Evolutionary conservation across 108 stramenopile species (phyloP).

Genomic region (Discostella stelligeroides): DNA sequence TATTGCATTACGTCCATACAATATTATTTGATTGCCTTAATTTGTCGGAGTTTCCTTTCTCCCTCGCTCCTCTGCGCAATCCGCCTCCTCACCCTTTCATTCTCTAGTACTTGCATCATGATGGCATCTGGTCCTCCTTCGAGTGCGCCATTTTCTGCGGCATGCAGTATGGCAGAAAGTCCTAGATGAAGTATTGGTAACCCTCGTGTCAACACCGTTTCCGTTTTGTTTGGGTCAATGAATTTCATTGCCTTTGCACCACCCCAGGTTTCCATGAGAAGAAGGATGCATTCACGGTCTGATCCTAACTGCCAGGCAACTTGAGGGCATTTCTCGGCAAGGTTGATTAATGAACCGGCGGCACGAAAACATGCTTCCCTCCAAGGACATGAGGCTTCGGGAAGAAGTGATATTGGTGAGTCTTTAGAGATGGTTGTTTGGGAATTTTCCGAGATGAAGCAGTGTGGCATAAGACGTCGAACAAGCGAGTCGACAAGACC

Average conservation of each 20-base stretch:
- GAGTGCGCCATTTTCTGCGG: slow-evolving; percentile 32
- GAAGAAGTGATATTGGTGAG: slow-evolving; percentile 3
- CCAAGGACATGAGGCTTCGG: slow-evolving; percentile 42
- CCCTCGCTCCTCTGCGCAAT: slow-evolving; percentile 49
- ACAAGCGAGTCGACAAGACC: slow-evolving; percentile 42
- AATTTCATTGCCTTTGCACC: slow-evolving; percentile 39
- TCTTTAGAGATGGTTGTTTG: background rate
- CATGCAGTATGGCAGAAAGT: slow-evolving; percentile 50
- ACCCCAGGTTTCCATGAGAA: slow-evolving; percentile 59
- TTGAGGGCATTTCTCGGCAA: slow-evolving; percentile 57
- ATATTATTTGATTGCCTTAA: background rate
- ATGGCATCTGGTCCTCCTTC: slow-evolving; percentile 43
- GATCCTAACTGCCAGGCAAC: slow-evolving; percentile 43
- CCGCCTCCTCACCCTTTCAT: slow-evolving; percentile 43
- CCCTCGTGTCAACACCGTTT: slow-evolving; percentile 14
- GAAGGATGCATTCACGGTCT: slow-evolving; percentile 29
- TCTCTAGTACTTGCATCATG: slow-evolving; percentile 41
- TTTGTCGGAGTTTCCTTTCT: slow-evolving; percentile 29
- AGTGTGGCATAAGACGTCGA: slow-evolving; percentile 30
- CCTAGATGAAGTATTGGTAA: slow-evolving; percentile 51
- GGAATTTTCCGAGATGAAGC: slow-evolving; percentile 2
- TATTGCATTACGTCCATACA: too few species aligned
- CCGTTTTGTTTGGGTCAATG: slow-evolving; percentile 14
- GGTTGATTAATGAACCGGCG: slow-evolving; percentile 57
- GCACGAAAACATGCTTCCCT: slow-evolving; percentile 53